Conservation (phyloP, 2,329 filamentous ascomycete genomes). For the Cordyceps tenuipes region DNA sequence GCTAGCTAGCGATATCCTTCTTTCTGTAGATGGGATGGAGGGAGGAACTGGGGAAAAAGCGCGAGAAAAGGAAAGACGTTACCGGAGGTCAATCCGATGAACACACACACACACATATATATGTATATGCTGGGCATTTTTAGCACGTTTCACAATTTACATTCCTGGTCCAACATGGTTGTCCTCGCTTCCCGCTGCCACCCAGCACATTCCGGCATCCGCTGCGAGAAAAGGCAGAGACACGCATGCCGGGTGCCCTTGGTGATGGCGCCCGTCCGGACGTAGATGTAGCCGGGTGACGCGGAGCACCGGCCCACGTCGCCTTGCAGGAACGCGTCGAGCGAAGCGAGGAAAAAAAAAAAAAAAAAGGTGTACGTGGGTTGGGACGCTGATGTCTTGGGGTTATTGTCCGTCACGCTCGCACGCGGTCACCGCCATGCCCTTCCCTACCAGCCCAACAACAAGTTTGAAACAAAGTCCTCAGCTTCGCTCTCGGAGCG, state of each 20-base stretch:
- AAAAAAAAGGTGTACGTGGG: slow-evolving; percentile 34
- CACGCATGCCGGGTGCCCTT: too few relatives aligned
- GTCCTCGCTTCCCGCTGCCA: not conserved
- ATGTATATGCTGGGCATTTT: not conserved
- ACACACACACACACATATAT: not conserved
- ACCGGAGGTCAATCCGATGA: not conserved
- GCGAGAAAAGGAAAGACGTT: not conserved
- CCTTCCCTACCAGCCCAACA: too few relatives aligned
- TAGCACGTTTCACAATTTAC: not conserved
- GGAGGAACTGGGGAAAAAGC: not conserved
- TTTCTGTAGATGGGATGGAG: not conserved
- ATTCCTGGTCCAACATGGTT: not conserved
- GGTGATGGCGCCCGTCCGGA: slow-evolving; percentile 56
- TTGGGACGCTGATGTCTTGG: slow-evolving; percentile 68
- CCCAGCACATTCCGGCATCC: too few relatives aligned
- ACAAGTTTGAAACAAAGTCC: too few relatives aligned
- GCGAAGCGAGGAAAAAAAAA: not conserved
- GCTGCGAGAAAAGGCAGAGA: too few relatives aligned
- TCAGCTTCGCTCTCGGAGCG: too few relatives aligned
- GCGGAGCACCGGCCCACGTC: too few relatives aligned
- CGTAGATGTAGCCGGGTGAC: slow-evolving; percentile 69
- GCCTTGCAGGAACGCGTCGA: too few relatives aligned
- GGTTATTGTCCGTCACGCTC: too few relatives aligned
- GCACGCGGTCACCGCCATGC: too few relatives aligned
- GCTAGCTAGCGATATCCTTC: not conserved